Evolutionary conservation across 78 protist species (phyloP).

Genomic region (Monosiga brevicollis): DNA sequence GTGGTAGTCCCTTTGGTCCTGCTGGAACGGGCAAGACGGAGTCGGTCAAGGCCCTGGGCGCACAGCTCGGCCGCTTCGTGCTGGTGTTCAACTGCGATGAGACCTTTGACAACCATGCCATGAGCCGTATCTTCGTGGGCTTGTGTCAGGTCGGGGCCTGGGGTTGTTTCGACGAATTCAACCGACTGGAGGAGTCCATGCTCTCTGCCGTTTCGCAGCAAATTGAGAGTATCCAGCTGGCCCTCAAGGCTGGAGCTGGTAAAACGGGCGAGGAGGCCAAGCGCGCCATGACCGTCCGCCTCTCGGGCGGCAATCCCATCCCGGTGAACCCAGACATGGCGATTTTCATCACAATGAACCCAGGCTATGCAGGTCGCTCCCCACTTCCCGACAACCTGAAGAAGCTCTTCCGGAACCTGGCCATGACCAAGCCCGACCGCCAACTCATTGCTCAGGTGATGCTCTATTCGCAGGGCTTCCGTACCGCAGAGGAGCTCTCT

Average conservation of each 20-base stretch:
- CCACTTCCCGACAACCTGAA: slow-evolving; percentile 98
- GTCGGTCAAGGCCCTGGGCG: slow-evolving; percentile 87
- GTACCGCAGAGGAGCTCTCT: slow-evolving; percentile 76
- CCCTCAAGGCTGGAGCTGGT: slow-evolving; percentile 45
- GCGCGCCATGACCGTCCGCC: neutral
- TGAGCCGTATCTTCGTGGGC: slow-evolving; percentile 95
- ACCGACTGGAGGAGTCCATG: slow-evolving; percentile 96
- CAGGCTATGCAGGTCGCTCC: slow-evolving; percentile 98
- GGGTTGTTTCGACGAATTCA: slow-evolving; percentile 99
- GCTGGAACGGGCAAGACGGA: slow-evolving; percentile 99
- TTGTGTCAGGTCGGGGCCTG: slow-evolving; percentile 92
- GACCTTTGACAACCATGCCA: slow-evolving; percentile 85
- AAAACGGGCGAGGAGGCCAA: neutral
- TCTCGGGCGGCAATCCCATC: slow-evolving; percentile 28
- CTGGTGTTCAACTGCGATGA: slow-evolving; percentile 97
- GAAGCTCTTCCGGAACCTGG: slow-evolving; percentile 88
- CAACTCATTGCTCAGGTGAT: slow-evolving; percentile 93
- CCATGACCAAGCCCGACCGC: slow-evolving; percentile 90
- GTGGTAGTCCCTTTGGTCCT: slow-evolving; percentile 98
- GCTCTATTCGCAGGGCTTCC: slow-evolving; percentile 94
- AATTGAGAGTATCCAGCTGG: slow-evolving; percentile 90
- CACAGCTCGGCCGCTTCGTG: slow-evolving; percentile 76
- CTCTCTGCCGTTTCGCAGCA: slow-evolving; percentile 98
- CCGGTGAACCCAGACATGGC: slow-evolving; percentile 65
- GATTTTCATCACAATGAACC: slow-evolving; percentile 98